phyloP scores from a whole-genome alignment of 2,329 filamentous ascomycete species.

The Paramyrothecium sp. region DNA sequence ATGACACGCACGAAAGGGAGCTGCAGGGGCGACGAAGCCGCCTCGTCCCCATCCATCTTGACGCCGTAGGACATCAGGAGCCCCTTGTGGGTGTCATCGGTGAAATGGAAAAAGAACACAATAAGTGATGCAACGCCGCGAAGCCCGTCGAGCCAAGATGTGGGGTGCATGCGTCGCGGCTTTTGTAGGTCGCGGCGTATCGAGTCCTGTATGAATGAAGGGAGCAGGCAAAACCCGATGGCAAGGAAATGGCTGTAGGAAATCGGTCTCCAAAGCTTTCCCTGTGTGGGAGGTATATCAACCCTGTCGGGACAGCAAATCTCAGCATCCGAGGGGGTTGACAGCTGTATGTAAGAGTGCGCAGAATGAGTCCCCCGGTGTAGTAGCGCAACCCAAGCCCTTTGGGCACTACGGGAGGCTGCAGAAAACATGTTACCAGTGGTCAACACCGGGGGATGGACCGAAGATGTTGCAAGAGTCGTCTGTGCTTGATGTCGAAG shows the following conservation, averaged over 20 bases:
- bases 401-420: too few species aligned
- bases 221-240: conserved; percentile 15
- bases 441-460: too few species aligned
- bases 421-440: too few species aligned
- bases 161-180: conserved; percentile 32
- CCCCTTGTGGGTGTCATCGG: conserved; percentile 36
- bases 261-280: too few species aligned
- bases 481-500: too few species aligned
- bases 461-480: too few species aligned
- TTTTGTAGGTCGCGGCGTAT: conserved; percentile 19
- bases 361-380: too few species aligned
- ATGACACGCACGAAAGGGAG: conserved; percentile 44
- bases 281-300: too few species aligned
- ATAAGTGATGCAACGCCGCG: conserved; percentile 44
- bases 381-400: too few species aligned
- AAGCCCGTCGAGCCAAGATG: conserved; percentile 48
- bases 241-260: too few species aligned
- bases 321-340: background rate
- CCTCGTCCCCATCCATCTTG: background rate
- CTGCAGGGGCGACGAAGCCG: conserved; percentile 34
- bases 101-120: conserved; percentile 47
- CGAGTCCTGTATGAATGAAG: conserved; percentile 27
- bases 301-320: too few species aligned
- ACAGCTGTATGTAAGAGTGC: background rate
- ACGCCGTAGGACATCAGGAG: conserved; percentile 15